Evolutionary conservation across 2,329 filamentous ascomycete genomes (phyloP).

Genomic region (Aspergillus viridinutans): DNA sequence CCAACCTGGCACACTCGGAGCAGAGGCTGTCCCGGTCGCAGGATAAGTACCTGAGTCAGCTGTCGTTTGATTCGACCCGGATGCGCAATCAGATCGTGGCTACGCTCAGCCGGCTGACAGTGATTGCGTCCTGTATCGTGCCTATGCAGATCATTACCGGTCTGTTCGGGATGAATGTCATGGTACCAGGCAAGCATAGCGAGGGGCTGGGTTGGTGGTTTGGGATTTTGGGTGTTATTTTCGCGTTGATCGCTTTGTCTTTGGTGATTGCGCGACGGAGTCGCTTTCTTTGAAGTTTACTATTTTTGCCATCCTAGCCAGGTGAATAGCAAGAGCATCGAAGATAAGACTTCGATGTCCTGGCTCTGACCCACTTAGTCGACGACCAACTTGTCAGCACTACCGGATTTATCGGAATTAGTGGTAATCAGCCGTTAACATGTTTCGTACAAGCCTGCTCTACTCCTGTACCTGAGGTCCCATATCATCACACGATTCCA

Average conservation of each 20-base stretch:
- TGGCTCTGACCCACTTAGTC: too few species aligned
- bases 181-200: slow-evolving; percentile 39
- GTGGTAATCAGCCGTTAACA: not conserved
- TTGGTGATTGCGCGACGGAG: not conserved
- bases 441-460: not conserved
- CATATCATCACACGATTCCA: not conserved
- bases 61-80: slow-evolving; percentile 81
- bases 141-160: slow-evolving; percentile 81
- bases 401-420: not conserved
- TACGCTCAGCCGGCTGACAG: slow-evolving; percentile 83
- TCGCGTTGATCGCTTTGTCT: slow-evolving; percentile 28
- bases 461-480: not conserved
- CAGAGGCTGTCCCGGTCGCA: slow-evolving; percentile 90
- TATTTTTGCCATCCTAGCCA: not conserved
- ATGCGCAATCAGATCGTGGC: slow-evolving; percentile 81
- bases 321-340: too few species aligned
- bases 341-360: too few species aligned
- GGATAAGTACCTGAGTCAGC: slow-evolving; percentile 87
- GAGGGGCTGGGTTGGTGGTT: slow-evolving; percentile 43
- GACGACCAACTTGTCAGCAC: not conserved
- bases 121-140: slow-evolving; percentile 84
- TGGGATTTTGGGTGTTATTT: slow-evolving; percentile 43
- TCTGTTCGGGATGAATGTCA: slow-evolving; percentile 49
- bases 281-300: not conserved
- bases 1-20: slow-evolving; percentile 85